Conservation (phyloP, 768 basidiomycete genomes). For the Porpolomopsis calyptriformis region DNA sequence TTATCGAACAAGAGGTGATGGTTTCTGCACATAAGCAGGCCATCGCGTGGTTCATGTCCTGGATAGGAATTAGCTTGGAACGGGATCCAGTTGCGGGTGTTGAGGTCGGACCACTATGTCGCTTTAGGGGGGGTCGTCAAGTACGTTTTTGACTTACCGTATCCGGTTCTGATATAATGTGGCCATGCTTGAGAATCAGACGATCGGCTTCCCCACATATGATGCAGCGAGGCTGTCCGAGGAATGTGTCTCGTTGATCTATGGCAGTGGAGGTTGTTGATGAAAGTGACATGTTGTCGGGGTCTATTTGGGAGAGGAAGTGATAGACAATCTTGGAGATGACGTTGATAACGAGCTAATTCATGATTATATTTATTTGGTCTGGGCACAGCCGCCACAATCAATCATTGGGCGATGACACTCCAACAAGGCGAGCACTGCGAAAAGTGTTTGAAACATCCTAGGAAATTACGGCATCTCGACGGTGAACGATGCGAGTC, state of each 20-base stretch:
- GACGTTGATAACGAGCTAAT: no score
- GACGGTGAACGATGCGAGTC: not conserved
- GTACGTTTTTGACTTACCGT: constrained; percentile 9
- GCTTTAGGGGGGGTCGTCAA: constrained; percentile 3
- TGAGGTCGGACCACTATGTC: constrained; percentile 15
- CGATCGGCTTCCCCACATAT: constrained; percentile 10
- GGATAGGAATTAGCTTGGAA: constrained; percentile 9
- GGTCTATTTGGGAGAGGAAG: constrained; percentile 15
- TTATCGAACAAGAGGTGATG: constrained; percentile 13
- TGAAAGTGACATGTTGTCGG: constrained; percentile 11
- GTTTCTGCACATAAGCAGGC: constrained; percentile 13
- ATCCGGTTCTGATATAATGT: constrained; percentile 10
- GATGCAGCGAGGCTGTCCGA: constrained; percentile 12
- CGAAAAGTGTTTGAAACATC: not conserved
- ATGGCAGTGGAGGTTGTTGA: constrained; percentile 14
- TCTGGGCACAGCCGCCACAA: no score
- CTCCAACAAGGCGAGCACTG: not conserved
- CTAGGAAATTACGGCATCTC: not conserved
- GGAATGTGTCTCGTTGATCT: constrained; percentile 14
- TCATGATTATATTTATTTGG: no score
- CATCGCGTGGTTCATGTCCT: constrained; percentile 17
- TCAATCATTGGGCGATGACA: not conserved
- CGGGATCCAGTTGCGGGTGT: constrained; percentile 15
- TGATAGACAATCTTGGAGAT: no score
- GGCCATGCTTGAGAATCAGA: constrained; percentile 9